These are phyloP conservation scores for Saksenaea oblongispora DNA, from an alignment of 371 early-diverging fungal genomes.

Conservation along the genomic window DNA sequence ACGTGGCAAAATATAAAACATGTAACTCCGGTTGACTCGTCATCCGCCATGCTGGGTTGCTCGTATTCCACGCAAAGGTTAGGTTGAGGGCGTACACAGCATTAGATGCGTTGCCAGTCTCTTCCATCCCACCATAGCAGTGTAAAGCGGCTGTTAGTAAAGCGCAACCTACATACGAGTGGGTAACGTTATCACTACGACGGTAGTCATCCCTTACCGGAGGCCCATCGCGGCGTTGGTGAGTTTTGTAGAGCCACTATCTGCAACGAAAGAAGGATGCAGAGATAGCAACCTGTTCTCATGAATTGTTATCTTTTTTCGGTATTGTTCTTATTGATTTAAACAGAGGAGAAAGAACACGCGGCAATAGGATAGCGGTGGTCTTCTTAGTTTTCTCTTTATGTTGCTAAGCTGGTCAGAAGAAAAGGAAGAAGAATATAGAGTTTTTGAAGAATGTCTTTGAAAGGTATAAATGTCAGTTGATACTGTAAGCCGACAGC, in stretches of 20 bases:
- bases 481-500: not conserved
- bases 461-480: not conserved
- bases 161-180: conserved; percentile 26
- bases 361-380: too few species aligned
- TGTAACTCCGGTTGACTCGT: conserved; percentile 8
- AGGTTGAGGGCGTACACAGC: conserved; percentile 23
- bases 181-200: conserved; percentile 5
- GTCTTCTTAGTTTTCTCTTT: not conserved
- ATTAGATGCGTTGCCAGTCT: conserved; percentile 9
- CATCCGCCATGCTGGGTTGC: conserved; percentile 27
- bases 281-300: conserved; percentile 1
- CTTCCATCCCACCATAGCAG: conserved; percentile 32
- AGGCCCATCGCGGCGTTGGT: conserved; percentile 23
- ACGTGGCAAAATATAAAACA: conserved; percentile 24
- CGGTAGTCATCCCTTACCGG: conserved; percentile 12
- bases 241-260: conserved; percentile 6
- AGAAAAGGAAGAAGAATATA: not conserved
- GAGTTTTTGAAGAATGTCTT: not conserved
- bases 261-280: conserved; percentile 6
- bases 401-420: not conserved
- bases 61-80: conserved; percentile 24
- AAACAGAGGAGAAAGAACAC: not conserved
- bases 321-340: not conserved
- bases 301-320: not conserved
- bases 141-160: conserved; percentile 16